These are phyloP conservation scores for Musa troglodytarum DNA, from an alignment of 176 grass and related monocot species.

Conservation along the genomic window DNA sequence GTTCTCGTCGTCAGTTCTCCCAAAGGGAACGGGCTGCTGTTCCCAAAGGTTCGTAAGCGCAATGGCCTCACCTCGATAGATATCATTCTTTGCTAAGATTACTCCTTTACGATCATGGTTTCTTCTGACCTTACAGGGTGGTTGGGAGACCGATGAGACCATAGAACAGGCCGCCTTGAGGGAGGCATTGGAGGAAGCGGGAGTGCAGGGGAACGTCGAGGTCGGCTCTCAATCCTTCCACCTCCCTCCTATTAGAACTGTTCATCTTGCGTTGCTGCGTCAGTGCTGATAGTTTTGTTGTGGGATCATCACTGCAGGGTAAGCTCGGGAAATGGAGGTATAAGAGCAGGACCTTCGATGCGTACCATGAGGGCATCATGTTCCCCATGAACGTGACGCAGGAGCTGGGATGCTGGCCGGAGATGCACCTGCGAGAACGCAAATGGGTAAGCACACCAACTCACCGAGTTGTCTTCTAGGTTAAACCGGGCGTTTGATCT, in stretches of 20 bases:
- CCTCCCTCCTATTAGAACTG: too few species aligned
- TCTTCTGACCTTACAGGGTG: constrained; percentile 25
- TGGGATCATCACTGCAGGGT: constrained; percentile 5
- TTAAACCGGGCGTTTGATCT: background rate
- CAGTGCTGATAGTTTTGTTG: too few species aligned
- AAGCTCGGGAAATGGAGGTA: constrained; percentile 39
- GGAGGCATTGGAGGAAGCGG: constrained; percentile 47
- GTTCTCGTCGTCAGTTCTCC: constrained; percentile 40
- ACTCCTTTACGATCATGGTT: background rate
- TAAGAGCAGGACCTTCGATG: constrained; percentile 29
- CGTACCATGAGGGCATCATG: constrained; percentile 26
- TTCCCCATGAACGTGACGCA: constrained; percentile 37
- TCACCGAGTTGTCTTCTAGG: background rate
- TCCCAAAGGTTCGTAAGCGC: constrained; percentile 29
- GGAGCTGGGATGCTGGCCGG: constrained; percentile 29
- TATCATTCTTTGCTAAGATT: background rate
- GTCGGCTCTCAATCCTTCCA: background rate
- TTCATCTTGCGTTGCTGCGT: too few species aligned
- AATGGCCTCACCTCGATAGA: background rate
- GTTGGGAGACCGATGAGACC: constrained; percentile 44
- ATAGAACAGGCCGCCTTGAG: constrained; percentile 27
- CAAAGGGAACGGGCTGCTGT: constrained; percentile 38
- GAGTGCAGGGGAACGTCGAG: constrained; percentile 35
- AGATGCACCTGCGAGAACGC: constrained; percentile 33
- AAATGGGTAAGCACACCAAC: constrained; percentile 23